phyloP scores from a whole-genome alignment of 495 filamentous ascomycete genomes.

The Aspergillus cavernicola region DNA sequence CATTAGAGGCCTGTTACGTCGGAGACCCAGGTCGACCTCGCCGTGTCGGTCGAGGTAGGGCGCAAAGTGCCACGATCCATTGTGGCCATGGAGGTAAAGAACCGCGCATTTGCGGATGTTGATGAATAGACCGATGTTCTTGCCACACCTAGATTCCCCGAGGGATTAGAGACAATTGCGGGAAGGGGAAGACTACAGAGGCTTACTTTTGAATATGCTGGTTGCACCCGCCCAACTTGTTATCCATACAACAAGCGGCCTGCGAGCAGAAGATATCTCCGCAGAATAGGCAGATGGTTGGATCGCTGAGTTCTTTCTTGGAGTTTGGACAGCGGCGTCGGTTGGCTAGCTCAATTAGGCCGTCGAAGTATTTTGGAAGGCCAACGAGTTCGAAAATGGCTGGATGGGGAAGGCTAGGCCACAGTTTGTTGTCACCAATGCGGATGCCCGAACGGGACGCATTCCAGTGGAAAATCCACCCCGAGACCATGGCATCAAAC shows the following conservation, averaged over 20 bases:
- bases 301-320: conserved; percentile 85
- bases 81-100: conserved; percentile 74
- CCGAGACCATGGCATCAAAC: conserved; percentile 56
- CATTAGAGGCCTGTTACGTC: conserved; percentile 79
- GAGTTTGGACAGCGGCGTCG: conserved; percentile 80
- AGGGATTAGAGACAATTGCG: conserved; percentile 1
- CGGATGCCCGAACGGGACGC: conserved; percentile 42
- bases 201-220: conserved; percentile 82
- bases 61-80: conserved; percentile 79
- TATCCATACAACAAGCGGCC: conserved; percentile 80
- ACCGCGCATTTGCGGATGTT: conserved; percentile 94
- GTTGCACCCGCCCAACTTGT: conserved; percentile 77
- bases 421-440: conserved; percentile 38
- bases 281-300: conserved; percentile 89
- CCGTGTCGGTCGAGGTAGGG: conserved; percentile 95
- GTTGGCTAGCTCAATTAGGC: conserved; percentile 88
- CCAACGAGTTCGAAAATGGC: conserved; percentile 92
- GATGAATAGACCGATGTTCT: conserved; percentile 85
- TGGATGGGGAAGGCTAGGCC: conserved; percentile 67
- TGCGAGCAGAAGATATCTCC: conserved; percentile 95
- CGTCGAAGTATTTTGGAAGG: conserved; percentile 85
- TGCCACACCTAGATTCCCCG: conserved; percentile 67
- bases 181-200: too few species aligned
- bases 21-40: conserved; percentile 82
- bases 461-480: conserved; percentile 75